phyloP scores from a whole-genome alignment of 2,329 filamentous ascomycete genomes.

The Sordariomycetes sp. region DNA sequence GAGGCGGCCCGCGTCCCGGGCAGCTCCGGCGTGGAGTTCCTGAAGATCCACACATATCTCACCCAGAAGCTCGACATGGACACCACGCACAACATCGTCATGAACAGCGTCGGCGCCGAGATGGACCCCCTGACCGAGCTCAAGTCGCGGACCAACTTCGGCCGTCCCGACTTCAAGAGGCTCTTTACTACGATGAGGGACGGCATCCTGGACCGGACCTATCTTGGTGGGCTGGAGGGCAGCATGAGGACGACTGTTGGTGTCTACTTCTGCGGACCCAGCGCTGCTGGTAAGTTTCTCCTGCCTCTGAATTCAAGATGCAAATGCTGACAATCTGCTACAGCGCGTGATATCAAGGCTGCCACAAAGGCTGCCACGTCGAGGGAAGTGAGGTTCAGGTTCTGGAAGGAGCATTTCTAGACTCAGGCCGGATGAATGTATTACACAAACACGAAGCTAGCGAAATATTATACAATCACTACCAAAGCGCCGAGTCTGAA shows the following conservation, averaged over 20 bases:
- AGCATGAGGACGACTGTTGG: slow-evolving; percentile 76
- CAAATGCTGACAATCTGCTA: slow-evolving; percentile 24
- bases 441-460: not conserved
- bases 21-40: slow-evolving; percentile 68
- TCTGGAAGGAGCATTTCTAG: slow-evolving; percentile 96
- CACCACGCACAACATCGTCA: slow-evolving; percentile 90
- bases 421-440: not conserved
- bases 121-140: slow-evolving; percentile 90
- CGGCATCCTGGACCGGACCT: slow-evolving; percentile 76
- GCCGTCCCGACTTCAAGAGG: slow-evolving; percentile 77
- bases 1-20: slow-evolving; percentile 59
- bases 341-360: slow-evolving; percentile 75
- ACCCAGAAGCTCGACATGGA: slow-evolving; percentile 89
- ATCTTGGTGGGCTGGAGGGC: slow-evolving; percentile 72
- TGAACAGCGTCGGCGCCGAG: slow-evolving; percentile 85
- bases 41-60: slow-evolving; percentile 96
- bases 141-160: slow-evolving; percentile 85
- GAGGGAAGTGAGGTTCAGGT: slow-evolving; percentile 82
- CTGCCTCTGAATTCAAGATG: not conserved
- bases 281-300: slow-evolving; percentile 45
- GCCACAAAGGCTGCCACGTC: slow-evolving; percentile 67
- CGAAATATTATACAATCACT: not conserved
- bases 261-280: slow-evolving; percentile 96
- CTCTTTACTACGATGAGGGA: slow-evolving; percentile 80
- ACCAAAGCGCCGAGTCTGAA: too few species aligned